Conservation (phyloP, 2,329 filamentous ascomycete species). For the Beauveria pseudobassiana region DNA sequence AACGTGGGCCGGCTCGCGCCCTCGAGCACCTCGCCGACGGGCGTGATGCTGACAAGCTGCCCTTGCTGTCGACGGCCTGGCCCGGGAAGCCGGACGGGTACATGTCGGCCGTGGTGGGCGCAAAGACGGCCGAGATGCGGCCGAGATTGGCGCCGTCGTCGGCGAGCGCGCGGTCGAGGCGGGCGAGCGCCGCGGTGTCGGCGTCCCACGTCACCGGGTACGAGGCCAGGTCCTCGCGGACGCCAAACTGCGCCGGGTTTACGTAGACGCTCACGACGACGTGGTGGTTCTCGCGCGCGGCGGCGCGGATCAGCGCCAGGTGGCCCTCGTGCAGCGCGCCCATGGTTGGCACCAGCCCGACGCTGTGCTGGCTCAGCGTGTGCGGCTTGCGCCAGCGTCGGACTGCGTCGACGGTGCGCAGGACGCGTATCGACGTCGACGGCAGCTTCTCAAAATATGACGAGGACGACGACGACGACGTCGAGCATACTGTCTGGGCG, state of each 20-base stretch:
- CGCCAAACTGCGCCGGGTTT: constrained; percentile 93
- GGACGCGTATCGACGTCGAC: constrained; percentile 57
- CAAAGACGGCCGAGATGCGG: constrained; percentile 75
- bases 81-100: constrained; percentile 74
- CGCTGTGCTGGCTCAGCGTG: constrained; percentile 57
- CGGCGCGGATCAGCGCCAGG: constrained; percentile 74
- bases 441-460: constrained; percentile 39
- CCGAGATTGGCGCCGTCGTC: constrained; percentile 52
- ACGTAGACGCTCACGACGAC: constrained; percentile 92
- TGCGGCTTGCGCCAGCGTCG: constrained; percentile 63
- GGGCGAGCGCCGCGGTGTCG: constrained; percentile 60
- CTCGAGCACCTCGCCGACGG: constrained; percentile 73
- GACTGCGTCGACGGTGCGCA: constrained; percentile 66
- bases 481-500: constrained; percentile 14
- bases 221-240: constrained; percentile 76
- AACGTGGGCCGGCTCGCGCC: constrained; percentile 84
- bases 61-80: constrained; percentile 66
- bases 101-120: constrained; percentile 74
- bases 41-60: constrained; percentile 91
- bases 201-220: constrained; percentile 87
- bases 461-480: constrained; percentile 13
- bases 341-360: constrained; percentile 95
- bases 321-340: constrained; percentile 93
- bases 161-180: constrained; percentile 67
- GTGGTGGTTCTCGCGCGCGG: constrained; percentile 74